Evolutionary conservation across 805 yeast species (phyloP).

Genomic region (Ogataea glucozyma): DNA sequence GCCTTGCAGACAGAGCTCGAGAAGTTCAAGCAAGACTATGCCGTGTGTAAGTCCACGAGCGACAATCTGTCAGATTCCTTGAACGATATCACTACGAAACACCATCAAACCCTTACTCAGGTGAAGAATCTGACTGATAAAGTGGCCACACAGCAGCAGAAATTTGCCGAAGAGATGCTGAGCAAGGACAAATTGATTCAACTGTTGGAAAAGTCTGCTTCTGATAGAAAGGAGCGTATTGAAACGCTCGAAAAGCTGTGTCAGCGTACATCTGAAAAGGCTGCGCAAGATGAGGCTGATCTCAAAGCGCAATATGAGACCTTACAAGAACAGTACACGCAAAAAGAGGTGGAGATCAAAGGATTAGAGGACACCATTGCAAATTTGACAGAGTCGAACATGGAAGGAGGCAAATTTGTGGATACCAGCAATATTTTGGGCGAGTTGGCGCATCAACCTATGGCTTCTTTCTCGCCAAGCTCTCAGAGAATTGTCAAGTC

Average conservation of each 20-base stretch:
- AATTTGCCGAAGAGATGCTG: conserved; percentile 56
- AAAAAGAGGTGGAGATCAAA: conserved; percentile 39
- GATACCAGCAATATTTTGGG: conserved; percentile 25
- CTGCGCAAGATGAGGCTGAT: conserved; percentile 39
- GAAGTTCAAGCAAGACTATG: conserved; percentile 33
- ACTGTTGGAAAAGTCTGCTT: conserved; percentile 53
- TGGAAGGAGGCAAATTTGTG: conserved; percentile 3
- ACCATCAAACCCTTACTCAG: conserved; percentile 46
- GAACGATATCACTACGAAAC: conserved; percentile 37
- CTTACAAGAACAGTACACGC: conserved; percentile 37
- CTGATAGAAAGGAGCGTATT: conserved; percentile 54
- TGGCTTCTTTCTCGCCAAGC: conserved; percentile 49
- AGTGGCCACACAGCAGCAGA: conserved; percentile 44
- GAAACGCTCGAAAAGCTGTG: conserved; percentile 51
- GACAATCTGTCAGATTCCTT: conserved; percentile 38
- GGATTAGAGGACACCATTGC: conserved; percentile 48
- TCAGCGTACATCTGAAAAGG: conserved; percentile 41
- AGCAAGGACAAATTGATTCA: conserved; percentile 62
- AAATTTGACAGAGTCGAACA: conserved; percentile 35
- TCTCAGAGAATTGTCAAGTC: conserved; percentile 54
- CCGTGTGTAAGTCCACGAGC: conserved; percentile 28
- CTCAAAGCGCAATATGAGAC: conserved; percentile 40
- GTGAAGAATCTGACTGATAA: conserved; percentile 50
- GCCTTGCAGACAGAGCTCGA: conserved; percentile 39
- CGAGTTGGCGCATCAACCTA: conserved; percentile 19